These are phyloP conservation scores for Brassica napus DNA, from an alignment of 345 rosid genomes.

Conservation along the genomic window DNA sequence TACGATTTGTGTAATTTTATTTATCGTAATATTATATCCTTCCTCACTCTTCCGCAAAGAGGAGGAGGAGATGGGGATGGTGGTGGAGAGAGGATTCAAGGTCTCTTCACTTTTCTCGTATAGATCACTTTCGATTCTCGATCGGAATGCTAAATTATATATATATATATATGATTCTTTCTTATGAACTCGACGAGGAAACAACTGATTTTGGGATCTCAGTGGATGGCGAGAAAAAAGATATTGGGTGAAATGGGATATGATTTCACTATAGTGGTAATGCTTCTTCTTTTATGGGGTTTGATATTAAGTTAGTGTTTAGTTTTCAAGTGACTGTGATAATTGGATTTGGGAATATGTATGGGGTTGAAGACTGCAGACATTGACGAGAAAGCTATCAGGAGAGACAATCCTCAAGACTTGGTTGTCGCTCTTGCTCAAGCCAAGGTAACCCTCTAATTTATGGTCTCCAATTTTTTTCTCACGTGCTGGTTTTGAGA, in stretches of 20 bases:
- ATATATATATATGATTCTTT: not conserved
- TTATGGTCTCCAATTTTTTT: too few species aligned
- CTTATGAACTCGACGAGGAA: conserved; percentile 13
- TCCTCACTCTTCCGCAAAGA: conserved; percentile 14
- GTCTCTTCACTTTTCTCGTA: conserved; percentile 9
- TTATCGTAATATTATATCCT: not conserved
- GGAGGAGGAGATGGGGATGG: conserved; percentile 6
- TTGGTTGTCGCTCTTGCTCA: conserved; percentile 83
- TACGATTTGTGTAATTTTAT: not conserved
- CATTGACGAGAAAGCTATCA: conserved; percentile 80
- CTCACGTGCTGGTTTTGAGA: too few species aligned
- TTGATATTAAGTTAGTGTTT: not conserved
- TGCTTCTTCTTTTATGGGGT: not conserved
- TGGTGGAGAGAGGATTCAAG: conserved; percentile 34
- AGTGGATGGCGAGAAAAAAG: conserved; percentile 64
- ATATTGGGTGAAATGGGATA: conserved; percentile 91
- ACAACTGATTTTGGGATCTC: conserved; percentile 79
- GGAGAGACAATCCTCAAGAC: conserved; percentile 82
- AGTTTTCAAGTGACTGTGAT: not conserved
- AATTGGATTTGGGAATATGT: not conserved
- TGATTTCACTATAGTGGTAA: conserved; percentile 65
- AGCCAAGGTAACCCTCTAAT: conserved; percentile 51
- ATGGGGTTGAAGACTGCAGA: conserved; percentile 65
- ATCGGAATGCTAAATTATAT: not conserved
- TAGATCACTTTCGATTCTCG: not conserved